phyloP scores from a whole-genome alignment of 2,329 filamentous ascomycete species.

The Aspergillus latus region DNA sequence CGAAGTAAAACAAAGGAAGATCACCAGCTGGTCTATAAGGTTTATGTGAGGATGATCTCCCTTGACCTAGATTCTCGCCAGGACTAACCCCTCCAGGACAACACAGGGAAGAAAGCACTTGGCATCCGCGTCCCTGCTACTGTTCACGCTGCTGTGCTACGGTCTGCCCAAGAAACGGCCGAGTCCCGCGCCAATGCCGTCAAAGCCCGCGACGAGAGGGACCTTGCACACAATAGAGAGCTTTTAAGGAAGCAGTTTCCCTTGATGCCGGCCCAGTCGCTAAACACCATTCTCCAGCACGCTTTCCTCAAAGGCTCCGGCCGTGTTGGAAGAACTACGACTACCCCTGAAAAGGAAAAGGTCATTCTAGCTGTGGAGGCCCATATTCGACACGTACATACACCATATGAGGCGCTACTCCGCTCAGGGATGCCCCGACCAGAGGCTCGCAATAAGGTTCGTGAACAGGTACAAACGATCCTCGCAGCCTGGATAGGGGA shows the following conservation, averaged over 20 bases:
- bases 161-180: conserved; percentile 41
- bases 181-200: conserved; percentile 42
- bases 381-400: conserved; percentile 46
- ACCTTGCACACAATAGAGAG: conserved; percentile 25
- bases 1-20: conserved; percentile 38
- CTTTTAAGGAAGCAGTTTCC: conserved; percentile 38
- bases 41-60: conserved; percentile 35
- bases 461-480: conserved; percentile 30
- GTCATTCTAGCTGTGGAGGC: conserved; percentile 44
- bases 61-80: background rate
- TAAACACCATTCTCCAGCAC: conserved; percentile 37
- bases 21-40: conserved; percentile 33
- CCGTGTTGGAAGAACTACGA: conserved; percentile 40
- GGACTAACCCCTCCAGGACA: conserved; percentile 24
- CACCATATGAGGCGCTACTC: conserved; percentile 41
- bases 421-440: conserved; percentile 24
- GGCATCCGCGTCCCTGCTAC: conserved; percentile 47
- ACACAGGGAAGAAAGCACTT: conserved; percentile 31
- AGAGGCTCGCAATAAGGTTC: conserved; percentile 34
- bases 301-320: conserved; percentile 44
- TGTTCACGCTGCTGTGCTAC: conserved; percentile 41
- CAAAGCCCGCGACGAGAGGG: conserved; percentile 36
- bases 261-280: conserved; percentile 35
- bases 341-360: conserved; percentile 34
- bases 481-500: conserved; percentile 34